phyloP scores from a whole-genome alignment of 2,329 filamentous ascomycete species.

The Trichoderma oligosporum region DNA sequence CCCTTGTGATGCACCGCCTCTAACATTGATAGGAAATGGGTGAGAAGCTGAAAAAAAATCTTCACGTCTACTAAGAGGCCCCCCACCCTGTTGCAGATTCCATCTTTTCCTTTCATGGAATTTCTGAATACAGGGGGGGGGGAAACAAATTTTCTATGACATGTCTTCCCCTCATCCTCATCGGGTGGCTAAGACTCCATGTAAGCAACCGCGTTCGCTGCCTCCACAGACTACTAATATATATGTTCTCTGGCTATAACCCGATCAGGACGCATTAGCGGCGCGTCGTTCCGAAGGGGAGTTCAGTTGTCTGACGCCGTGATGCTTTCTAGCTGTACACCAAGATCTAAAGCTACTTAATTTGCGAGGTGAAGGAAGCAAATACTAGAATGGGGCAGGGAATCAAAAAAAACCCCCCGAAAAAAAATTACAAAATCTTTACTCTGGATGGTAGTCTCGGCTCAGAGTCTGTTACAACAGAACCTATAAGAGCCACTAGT shows the following conservation, averaged over 20 bases:
- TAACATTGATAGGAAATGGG: neutral
- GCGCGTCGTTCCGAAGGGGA: neutral
- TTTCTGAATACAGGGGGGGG: too few relatives aligned
- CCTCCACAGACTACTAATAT: too few relatives aligned
- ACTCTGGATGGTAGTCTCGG: too few relatives aligned
- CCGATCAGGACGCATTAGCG: conserved; percentile 5
- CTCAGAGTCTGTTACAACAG: neutral
- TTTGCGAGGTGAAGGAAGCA: neutral
- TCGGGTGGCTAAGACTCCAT: neutral
- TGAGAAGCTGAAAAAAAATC: neutral
- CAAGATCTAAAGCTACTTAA: too few relatives aligned
- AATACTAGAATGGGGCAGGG: neutral
- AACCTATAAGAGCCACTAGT: too few relatives aligned
- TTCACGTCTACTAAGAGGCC: neutral
- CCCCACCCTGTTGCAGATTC: neutral
- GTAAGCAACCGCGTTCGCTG: neutral
- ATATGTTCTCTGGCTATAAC: neutral
- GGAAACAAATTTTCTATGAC: neutral
- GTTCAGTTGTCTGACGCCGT: neutral
- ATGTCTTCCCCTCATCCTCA: neutral
- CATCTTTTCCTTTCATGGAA: too few relatives aligned
- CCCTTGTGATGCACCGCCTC: neutral
- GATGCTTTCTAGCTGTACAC: neutral
- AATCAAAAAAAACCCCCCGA: too few relatives aligned
- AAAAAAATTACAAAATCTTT: too few relatives aligned